Evolutionary conservation across 78 protist species (phyloP).

Genomic region (Creolimax fragrantissima): DNA sequence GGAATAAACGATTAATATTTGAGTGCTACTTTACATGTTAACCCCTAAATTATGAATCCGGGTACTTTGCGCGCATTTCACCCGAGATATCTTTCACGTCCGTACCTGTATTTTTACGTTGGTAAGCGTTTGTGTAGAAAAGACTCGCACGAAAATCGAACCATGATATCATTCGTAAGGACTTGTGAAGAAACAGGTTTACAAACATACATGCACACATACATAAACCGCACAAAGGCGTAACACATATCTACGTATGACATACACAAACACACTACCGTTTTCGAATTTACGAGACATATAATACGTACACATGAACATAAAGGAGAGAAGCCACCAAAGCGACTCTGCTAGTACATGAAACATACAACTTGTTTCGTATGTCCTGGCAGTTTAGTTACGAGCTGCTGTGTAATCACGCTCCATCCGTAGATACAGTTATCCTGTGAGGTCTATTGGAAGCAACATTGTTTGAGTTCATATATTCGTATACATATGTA

Average conservation of each 20-base stretch:
- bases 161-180: neutral
- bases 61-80: neutral
- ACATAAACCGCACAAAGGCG: too few relatives aligned
- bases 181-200: neutral
- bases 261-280: neutral
- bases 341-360: neutral
- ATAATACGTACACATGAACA: neutral
- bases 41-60: neutral
- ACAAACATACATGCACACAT: neutral
- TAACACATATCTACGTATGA: too few relatives aligned
- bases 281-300: neutral
- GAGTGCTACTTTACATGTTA: neutral
- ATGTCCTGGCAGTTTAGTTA: neutral
- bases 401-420: neutral
- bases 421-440: neutral
- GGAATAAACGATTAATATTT: neutral
- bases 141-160: neutral
- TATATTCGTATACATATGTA: neutral
- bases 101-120: neutral
- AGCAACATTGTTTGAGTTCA: neutral
- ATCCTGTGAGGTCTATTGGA: neutral
- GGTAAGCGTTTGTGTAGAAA: neutral
- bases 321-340: neutral
- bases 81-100: neutral
- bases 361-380: neutral